Conservation (phyloP, 2,329 filamentous ascomycete genomes). For the Diaporthe velutina region DNA sequence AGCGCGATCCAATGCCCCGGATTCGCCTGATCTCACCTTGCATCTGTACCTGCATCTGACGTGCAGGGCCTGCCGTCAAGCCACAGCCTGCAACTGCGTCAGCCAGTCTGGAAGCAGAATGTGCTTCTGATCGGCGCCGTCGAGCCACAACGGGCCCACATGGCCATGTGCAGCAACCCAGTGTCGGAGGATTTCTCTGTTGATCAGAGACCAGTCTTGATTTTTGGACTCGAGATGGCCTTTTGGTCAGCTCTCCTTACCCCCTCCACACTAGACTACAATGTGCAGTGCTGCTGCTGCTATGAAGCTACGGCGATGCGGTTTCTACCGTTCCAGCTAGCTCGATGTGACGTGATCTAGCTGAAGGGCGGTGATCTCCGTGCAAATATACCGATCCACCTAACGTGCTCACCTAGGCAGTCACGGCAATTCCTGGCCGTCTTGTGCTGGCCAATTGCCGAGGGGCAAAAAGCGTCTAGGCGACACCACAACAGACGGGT, state of each 20-base stretch:
- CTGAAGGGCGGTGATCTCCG: conserved; percentile 25
- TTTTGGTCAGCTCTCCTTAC: not conserved
- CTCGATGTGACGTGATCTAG: conserved; percentile 23
- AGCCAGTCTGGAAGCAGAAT: not conserved
- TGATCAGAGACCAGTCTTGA: conserved; percentile 4
- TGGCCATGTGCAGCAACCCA: not conserved
- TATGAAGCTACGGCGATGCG: not conserved
- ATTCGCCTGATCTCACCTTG: conserved; percentile 24
- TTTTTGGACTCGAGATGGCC: not conserved
- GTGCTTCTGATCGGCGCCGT: conserved; percentile 11
- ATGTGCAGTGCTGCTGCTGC: not conserved
- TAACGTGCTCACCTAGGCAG: not conserved
- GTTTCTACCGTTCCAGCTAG: not conserved
- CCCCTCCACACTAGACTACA: too few species aligned
- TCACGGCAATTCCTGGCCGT: conserved; percentile 7
- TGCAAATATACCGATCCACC: conserved; percentile 12
- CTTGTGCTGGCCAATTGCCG: not conserved
- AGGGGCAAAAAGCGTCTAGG: not conserved
- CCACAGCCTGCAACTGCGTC: not conserved
- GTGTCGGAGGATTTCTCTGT: conserved; percentile 13
- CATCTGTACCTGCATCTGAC: conserved; percentile 29
- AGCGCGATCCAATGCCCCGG: conserved; percentile 18
- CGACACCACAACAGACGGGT: not conserved
- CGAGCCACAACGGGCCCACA: conserved; percentile 12
- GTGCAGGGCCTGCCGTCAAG: conserved; percentile 18